Conservation (phyloP, 2,329 filamentous ascomycete genomes). For the Colletotrichum lentis region DNA sequence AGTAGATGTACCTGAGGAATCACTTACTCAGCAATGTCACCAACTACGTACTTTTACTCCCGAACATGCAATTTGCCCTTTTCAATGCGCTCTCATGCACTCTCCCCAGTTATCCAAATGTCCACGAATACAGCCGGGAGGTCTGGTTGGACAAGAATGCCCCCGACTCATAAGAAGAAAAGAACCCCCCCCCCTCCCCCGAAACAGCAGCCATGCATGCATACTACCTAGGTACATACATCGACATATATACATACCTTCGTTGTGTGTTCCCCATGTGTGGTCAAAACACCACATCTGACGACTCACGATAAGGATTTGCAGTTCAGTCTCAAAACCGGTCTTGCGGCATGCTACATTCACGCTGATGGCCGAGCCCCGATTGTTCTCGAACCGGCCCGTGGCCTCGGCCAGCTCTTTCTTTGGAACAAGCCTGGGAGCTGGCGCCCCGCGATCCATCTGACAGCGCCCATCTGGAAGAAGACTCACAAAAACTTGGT, state of each 20-base stretch:
- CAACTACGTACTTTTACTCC: constrained; percentile 4
- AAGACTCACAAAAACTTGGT: neutral
- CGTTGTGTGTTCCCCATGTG: too few relatives aligned
- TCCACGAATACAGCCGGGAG: neutral
- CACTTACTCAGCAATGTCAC: constrained; percentile 20
- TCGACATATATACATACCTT: too few relatives aligned
- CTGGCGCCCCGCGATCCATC: neutral
- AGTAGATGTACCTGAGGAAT: constrained; percentile 25
- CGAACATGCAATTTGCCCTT: constrained; percentile 29
- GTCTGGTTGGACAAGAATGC: too few relatives aligned
- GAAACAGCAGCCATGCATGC: neutral
- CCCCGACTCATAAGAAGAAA: neutral
- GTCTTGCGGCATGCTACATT: too few relatives aligned
- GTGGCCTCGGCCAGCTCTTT: neutral
- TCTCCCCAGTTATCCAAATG: constrained; percentile 6
- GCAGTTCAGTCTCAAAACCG: neutral
- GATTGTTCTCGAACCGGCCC: constrained; percentile 13
- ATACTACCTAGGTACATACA: too few relatives aligned
- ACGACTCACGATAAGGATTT: neutral
- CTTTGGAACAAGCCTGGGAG: neutral
- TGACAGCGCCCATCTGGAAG: neutral
- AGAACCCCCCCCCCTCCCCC: neutral
- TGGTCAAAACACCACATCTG: neutral
- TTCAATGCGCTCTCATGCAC: constrained; percentile 29
- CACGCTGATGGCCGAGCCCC: neutral